Base-by-base conservation (phyloP, 2,329 filamentous ascomycete genomes). In the Cercospora sesami region DNA sequence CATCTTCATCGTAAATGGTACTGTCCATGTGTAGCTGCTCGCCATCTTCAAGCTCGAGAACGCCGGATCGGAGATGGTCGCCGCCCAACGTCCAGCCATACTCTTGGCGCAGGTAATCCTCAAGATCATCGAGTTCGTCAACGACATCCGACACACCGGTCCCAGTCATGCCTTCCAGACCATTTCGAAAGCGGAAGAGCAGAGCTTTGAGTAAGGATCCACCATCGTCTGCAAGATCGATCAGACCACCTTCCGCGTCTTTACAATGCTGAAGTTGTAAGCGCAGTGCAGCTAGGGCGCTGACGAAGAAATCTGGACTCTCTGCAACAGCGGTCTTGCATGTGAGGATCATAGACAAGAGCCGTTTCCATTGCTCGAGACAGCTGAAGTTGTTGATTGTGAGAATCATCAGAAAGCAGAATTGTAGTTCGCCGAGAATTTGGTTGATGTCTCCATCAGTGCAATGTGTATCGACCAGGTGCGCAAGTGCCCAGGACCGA, bases 331-430 rank as follows among this genome's bases (percentile, higher is more conserved):
- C 87, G 48, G 75, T 75, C 18, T 80, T 81, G 72, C 85, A 89
- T 0, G 87, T 89, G 60, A 90, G 79, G 7, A 89, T 78, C 26
- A 90, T 77, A 1, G 79, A 79, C 9, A 90, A 77, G 10, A 90
- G 71, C 42, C 88, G 79, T 74, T 87, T 89, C 88, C 88, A 90
- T 74, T 90, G 87, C 75, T 89, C 86, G 3, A 89, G 78, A 73
- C 87, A 89, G 2, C 87, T 89, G 75, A 86, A 89, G 74, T 90
- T 90, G 80, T 88, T 88, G 69, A 90, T 79, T 5, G 86, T 88
- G 67, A 90, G 74, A 2, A 87, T 81, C 85, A 87, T 89, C 9
- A 89, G 77, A 72, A 90, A 90, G 33, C 83, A 83, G 73, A 89
- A 87, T 71, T 90, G 86, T 64, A 90, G 73, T 73, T 90, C 88